phyloP scores from a whole-genome alignment of 2,329 filamentous ascomycete species.

The Dactylellina drechsleri region DNA sequence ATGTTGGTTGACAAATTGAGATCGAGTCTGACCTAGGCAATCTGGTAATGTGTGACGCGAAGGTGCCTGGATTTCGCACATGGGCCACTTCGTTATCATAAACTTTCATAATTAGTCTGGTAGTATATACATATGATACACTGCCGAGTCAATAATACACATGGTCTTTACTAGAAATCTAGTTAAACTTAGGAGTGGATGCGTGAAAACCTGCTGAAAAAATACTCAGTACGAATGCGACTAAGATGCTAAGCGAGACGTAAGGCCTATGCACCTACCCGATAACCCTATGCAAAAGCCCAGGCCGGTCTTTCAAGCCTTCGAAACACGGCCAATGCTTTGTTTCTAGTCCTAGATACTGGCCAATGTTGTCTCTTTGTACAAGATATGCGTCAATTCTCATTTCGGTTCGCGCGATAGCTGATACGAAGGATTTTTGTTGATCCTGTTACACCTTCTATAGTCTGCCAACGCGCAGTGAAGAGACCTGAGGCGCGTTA shows the following conservation, averaged over 20 bases:
- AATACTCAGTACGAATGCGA: not conserved
- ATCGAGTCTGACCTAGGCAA: slow-evolving; percentile 32
- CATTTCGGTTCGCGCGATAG: too few relatives aligned
- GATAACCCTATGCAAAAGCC: slow-evolving; percentile 10
- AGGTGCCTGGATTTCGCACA: not conserved
- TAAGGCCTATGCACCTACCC: slow-evolving; percentile 18
- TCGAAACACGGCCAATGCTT: too few relatives aligned
- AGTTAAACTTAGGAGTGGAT: slow-evolving; percentile 4
- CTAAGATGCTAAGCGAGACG: slow-evolving; percentile 24
- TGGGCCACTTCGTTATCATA: slow-evolving; percentile 17
- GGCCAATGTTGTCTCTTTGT: too few relatives aligned
- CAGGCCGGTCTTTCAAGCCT: not conserved
- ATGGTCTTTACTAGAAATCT: not conserved
- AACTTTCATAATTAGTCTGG: slow-evolving; percentile 15
- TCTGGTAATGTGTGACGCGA: slow-evolving; percentile 28
- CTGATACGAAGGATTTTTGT: too few relatives aligned
- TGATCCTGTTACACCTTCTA: too few relatives aligned
- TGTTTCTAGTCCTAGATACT: too few relatives aligned
- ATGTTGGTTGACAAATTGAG: not conserved
- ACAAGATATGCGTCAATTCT: too few relatives aligned
- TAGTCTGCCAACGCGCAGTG: too few relatives aligned
- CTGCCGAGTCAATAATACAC: too few relatives aligned
- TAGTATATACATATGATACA: too few relatives aligned
- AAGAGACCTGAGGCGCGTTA: too few relatives aligned
- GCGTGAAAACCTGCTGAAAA: not conserved